Conservation (phyloP, 805 yeast genomes). For the Saturnispora galanensis region DNA sequence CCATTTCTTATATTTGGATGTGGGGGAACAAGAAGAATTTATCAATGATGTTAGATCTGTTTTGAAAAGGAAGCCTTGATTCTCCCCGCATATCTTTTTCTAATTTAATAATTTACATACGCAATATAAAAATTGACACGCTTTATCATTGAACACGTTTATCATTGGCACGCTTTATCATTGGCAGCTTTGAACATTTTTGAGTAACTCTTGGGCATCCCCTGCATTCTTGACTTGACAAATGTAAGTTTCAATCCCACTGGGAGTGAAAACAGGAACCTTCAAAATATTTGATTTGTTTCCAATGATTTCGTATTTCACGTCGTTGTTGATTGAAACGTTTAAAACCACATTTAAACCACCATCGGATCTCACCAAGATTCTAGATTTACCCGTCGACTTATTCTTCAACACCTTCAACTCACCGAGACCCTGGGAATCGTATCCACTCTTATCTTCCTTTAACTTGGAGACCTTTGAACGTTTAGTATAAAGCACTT, state of each 20-base stretch:
- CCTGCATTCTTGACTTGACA: slow-evolving; percentile 67
- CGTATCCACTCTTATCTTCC: slow-evolving; percentile 44
- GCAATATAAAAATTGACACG: neutral
- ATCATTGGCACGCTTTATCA: neutral
- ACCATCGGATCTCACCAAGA: slow-evolving; percentile 82
- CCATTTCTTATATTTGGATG: slow-evolving; percentile 31
- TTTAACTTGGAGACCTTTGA: slow-evolving; percentile 61
- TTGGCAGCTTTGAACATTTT: slow-evolving; percentile 20
- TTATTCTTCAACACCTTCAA: slow-evolving; percentile 59
- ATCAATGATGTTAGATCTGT: slow-evolving; percentile 32
- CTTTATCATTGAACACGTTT: too few relatives aligned
- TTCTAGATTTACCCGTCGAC: slow-evolving; percentile 52
- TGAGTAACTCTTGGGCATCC: slow-evolving; percentile 49
- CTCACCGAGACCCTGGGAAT: slow-evolving; percentile 70
- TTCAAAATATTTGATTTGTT: slow-evolving; percentile 52
- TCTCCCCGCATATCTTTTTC: neutral
- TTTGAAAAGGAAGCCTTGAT: slow-evolving; percentile 21
- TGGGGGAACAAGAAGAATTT: slow-evolving; percentile 43
- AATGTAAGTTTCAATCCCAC: slow-evolving; percentile 58
- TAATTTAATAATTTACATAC: neutral
- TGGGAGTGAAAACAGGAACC: slow-evolving; percentile 51
- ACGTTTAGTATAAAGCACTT: slow-evolving; percentile 48
- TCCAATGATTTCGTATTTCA: slow-evolving; percentile 53
- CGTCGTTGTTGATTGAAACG: slow-evolving; percentile 43
- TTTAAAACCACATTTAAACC: slow-evolving; percentile 72